Conservation (phyloP, 2,329 filamentous ascomycete species). For the Fusarium subglutinans region DNA sequence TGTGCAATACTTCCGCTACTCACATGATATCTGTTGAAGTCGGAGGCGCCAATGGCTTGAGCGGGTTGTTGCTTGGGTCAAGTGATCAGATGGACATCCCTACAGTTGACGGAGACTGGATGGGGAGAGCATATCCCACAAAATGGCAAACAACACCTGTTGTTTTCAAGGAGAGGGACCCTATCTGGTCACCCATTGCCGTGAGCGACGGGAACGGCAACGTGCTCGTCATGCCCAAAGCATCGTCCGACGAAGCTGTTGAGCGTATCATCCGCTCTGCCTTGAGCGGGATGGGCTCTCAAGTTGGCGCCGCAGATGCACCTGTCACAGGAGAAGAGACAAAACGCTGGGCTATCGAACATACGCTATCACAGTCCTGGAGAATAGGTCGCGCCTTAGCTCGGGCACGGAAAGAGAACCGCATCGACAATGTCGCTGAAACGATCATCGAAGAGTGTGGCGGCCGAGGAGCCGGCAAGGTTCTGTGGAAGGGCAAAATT, state of each 20-base stretch:
- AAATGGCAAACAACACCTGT: conserved; percentile 66
- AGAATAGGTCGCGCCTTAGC: conserved; percentile 69
- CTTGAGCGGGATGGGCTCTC: conserved; percentile 65
- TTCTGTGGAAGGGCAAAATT: conserved; percentile 73
- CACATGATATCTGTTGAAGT: conserved; percentile 72
- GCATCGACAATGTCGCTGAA: conserved; percentile 64
- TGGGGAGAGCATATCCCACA: conserved; percentile 65
- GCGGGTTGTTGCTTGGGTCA: conserved; percentile 65
- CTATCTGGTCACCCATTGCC: conserved; percentile 56
- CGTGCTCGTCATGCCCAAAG: conserved; percentile 59
- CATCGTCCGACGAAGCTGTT: conserved; percentile 55
- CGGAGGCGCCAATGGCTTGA: conserved; percentile 72
- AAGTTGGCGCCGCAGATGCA: conserved; percentile 58
- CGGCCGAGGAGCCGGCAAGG: conserved; percentile 60
- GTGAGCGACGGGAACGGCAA: conserved; percentile 64
- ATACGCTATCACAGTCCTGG: conserved; percentile 64
- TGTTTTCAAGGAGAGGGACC: conserved; percentile 58
- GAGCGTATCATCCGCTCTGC: conserved; percentile 62
- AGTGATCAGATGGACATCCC: conserved; percentile 61
- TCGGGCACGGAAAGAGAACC: conserved; percentile 58
- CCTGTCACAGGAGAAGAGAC: conserved; percentile 60
- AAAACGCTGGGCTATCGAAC: conserved; percentile 60
- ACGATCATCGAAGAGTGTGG: conserved; percentile 67
- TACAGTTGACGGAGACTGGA: conserved; percentile 64
- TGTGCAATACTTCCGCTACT: conserved; percentile 57